These are phyloP conservation scores for Gamarada debralockiae DNA, from an alignment of 495 filamentous ascomycete species.

Conservation along the genomic window DNA sequence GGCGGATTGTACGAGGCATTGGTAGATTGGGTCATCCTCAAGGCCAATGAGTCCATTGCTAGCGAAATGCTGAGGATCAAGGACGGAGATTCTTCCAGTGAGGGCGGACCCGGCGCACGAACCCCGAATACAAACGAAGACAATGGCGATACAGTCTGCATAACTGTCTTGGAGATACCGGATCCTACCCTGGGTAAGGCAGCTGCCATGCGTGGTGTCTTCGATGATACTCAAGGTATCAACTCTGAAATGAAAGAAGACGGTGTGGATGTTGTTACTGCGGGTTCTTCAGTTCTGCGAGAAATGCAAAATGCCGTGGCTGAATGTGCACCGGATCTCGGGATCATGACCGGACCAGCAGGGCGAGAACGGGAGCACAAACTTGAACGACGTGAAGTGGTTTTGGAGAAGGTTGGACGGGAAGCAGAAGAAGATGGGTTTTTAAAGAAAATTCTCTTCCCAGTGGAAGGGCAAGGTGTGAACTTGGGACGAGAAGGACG, in stretches of 20 bases:
- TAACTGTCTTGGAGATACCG: conserved; percentile 86
- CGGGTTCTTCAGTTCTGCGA: conserved; percentile 72
- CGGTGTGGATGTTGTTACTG: conserved; percentile 66
- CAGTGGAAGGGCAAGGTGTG: conserved; percentile 69
- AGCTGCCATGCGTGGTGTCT: conserved; percentile 78
- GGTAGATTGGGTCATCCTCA: conserved; percentile 89
- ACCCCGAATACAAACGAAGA: conserved; percentile 64
- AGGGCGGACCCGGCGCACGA: conserved; percentile 39
- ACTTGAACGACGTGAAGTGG: conserved; percentile 72
- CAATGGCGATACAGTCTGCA: conserved; percentile 76
- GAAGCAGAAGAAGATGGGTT: conserved; percentile 83
- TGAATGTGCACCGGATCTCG: conserved; percentile 77
- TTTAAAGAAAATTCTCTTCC: conserved; percentile 77
- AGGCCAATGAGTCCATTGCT: conserved; percentile 85
- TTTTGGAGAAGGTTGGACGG: conserved; percentile 80
- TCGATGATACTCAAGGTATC: conserved; percentile 88
- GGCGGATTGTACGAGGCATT: conserved; percentile 88
- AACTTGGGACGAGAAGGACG: conserved; percentile 68
- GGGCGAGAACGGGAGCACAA: conserved; percentile 72
- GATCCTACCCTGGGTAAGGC: conserved; percentile 78
- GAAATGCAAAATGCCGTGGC: conserved; percentile 81
- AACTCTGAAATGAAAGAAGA: conserved; percentile 97
- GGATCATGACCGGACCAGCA: conserved; percentile 61
- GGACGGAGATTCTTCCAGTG: conserved; percentile 59
- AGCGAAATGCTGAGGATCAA: conserved; percentile 61